Percentiles rank a stretch among this genome's conserved stretches.
Evolutionary conservation across 139 green algal species (phyloP).

Genomic region (Zygnema circumcarinatum): DNA sequence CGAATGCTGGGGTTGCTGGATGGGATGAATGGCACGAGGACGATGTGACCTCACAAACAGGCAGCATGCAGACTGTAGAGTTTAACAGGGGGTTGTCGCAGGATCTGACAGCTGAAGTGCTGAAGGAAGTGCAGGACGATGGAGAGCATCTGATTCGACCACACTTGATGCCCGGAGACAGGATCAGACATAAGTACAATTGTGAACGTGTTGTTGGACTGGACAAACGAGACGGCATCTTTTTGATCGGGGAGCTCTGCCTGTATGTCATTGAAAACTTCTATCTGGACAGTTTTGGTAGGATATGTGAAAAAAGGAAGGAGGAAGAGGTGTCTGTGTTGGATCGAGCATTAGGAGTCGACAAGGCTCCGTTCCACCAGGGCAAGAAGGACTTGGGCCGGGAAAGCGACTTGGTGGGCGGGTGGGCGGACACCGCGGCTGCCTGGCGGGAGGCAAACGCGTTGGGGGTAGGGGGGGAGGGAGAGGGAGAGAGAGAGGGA

Average conservation of each 20-base stretch:
- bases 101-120: slow-evolving; percentile 15
- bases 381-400: not conserved
- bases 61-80: not conserved
- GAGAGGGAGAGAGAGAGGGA: not conserved
- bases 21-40: slow-evolving; percentile 9
- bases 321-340: slow-evolving; percentile 48
- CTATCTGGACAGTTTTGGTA: slow-evolving; percentile 30
- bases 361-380: not conserved
- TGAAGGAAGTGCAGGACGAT: slow-evolving; percentile 39
- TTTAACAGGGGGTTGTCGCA: not conserved
- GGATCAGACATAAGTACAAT: slow-evolving; percentile 43
- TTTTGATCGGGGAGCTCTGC: slow-evolving; percentile 55
- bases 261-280: slow-evolving; percentile 56
- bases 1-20: not conserved
- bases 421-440: not conserved
- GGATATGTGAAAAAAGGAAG: slow-evolving; percentile 50
- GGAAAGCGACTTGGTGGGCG: not conserved
- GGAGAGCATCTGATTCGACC: slow-evolving; percentile 57
- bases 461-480: not conserved
- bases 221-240: slow-evolving; percentile 56
- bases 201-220: slow-evolving; percentile 56
- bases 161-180: slow-evolving; percentile 48
- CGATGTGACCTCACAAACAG: not conserved
- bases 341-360: slow-evolving; percentile 50
- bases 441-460: not conserved